Conservation (phyloP, 106 monocot genomes). For the Apostasia shenzhenica region DNA sequence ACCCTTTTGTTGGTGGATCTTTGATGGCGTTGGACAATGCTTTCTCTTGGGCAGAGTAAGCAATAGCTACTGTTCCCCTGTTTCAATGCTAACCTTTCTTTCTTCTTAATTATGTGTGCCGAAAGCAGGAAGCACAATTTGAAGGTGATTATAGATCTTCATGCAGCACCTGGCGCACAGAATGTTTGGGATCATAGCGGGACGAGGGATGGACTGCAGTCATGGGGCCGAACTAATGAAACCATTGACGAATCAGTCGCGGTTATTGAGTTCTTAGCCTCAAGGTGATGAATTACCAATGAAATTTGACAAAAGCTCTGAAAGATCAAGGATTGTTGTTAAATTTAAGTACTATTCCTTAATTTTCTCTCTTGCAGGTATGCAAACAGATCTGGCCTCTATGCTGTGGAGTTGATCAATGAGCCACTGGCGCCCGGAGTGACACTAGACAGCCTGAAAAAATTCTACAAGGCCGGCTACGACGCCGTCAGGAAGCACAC, state of each 20-base stretch:
- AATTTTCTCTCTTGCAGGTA: conserved; percentile 10
- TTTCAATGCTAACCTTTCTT: too few relatives aligned
- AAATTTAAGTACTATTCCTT: too few relatives aligned
- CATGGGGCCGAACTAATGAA: conserved; percentile 16
- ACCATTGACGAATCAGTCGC: conserved; percentile 17
- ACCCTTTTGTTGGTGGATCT: conserved; percentile 57
- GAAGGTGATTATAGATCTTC: conserved; percentile 57
- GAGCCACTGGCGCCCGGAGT: conserved; percentile 35
- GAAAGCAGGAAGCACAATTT: conserved; percentile 35
- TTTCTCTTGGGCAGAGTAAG: conserved; percentile 67
- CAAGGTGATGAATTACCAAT: conserved; percentile 11
- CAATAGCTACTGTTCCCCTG: too few relatives aligned
- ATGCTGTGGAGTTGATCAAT: conserved; percentile 41
- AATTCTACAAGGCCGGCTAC: conserved; percentile 42
- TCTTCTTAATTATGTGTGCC: too few relatives aligned
- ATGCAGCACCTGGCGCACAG: conserved; percentile 61
- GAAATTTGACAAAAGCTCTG: too few relatives aligned
- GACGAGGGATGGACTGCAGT: conserved; percentile 24
- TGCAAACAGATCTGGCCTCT: conserved; percentile 14
- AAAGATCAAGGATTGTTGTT: too few relatives aligned
- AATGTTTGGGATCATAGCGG: conserved; percentile 33
- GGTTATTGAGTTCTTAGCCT: conserved; percentile 32
- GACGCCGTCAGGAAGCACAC: conserved; percentile 26
- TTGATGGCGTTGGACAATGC: conserved; percentile 52
- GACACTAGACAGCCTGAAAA: conserved; percentile 12